These are phyloP conservation scores for Corymbia citriodora DNA, from an alignment of 441 rosid species.

Conservation along the genomic window DNA sequence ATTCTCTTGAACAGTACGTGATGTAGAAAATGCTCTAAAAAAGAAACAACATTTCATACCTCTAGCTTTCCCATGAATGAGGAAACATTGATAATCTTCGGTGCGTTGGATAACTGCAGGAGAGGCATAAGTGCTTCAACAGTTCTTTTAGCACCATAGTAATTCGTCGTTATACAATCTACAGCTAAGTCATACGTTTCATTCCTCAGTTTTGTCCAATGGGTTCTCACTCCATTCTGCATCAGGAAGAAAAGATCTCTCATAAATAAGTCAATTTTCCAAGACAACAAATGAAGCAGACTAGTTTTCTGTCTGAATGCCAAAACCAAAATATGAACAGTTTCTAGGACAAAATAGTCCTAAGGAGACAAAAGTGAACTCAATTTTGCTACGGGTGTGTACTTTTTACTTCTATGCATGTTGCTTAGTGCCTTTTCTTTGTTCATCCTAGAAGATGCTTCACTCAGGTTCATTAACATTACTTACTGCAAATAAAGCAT, in stretches of 20 bases:
- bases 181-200: neutral
- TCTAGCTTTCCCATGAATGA: conserved; percentile 1
- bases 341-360: neutral
- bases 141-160: conserved; percentile 1
- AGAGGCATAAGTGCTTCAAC: neutral
- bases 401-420: neutral
- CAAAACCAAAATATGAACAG: neutral
- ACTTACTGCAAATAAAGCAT: neutral
- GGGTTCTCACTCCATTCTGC: neutral
- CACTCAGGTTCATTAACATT: neutral
- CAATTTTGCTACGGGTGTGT: neutral
- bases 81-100: neutral
- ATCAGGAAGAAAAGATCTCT: neutral
- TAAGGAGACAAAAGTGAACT: neutral
- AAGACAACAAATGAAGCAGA: neutral
- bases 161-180: neutral
- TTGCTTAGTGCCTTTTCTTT: neutral
- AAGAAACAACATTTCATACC: neutral
- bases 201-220: neutral
- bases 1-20: neutral
- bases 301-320: neutral
- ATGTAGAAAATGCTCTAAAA: neutral
- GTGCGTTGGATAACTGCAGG: neutral
- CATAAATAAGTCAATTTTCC: neutral
- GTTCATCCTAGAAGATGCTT: neutral